Conservation (phyloP, 2,329 filamentous ascomycete genomes). For the Alternaria sp. region DNA sequence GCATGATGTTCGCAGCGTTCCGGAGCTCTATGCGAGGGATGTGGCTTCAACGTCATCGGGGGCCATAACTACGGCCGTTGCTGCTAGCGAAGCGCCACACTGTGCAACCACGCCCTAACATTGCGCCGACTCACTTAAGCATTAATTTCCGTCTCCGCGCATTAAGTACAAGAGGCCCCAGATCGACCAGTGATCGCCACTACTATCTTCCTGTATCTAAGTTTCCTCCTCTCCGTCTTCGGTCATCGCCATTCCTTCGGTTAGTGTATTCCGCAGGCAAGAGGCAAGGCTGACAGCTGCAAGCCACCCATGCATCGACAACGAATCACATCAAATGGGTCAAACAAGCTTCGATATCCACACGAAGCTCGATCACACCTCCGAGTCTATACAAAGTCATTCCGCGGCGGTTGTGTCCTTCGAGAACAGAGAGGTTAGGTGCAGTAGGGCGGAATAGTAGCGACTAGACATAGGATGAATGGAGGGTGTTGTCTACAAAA, state of each 20-base stretch:
- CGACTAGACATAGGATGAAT: too few species aligned
- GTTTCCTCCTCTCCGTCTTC: not conserved
- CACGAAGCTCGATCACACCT: not conserved
- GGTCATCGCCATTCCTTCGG: not conserved
- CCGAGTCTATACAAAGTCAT: not conserved
- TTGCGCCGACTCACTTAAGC: not conserved
- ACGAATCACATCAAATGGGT: not conserved
- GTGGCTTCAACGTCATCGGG: not conserved
- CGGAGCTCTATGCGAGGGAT: not conserved
- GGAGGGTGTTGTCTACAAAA: too few species aligned
- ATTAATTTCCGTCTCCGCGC: not conserved
- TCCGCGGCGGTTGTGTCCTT: not conserved
- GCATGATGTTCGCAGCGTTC: not conserved
- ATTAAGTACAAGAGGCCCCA: not conserved
- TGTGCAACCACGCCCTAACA: not conserved
- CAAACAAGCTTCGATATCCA: not conserved
- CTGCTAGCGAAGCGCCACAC: not conserved
- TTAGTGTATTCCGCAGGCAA: not conserved
- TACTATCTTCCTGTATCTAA: not conserved
- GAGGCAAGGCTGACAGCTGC: not conserved
- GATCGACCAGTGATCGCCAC: not conserved
- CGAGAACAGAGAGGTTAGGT: too few species aligned
- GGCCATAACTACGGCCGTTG: not conserved
- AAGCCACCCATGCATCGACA: not conserved
- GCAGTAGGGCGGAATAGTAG: too few species aligned